Base-by-base conservation (phyloP, 495 filamentous ascomycete species). In the Bombardia bombarda region DNA sequence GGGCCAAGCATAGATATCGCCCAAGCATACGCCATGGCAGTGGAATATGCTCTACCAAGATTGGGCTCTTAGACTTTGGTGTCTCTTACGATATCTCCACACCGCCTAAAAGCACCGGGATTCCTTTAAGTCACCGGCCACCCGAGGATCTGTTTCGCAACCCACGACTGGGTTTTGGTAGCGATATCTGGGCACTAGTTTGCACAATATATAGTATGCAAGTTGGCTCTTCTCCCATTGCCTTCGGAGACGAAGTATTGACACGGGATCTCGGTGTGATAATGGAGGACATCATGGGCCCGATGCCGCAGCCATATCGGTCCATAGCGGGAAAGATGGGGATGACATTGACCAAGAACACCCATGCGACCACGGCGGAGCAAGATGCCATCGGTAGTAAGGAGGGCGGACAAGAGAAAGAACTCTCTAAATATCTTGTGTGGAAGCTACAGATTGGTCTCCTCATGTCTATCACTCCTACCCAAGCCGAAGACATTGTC, bases 181-280 rank as follows among this genome's bases (percentile, higher is more conserved):
- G 43, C 9, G 58, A 63, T 24, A 28, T 63, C 20, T 63, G 53
- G 56, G 32, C 58, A 1, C 51, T 63, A 3, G 52, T 43, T 3
- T 51, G 50, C 30, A 53, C 49, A 7, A 21, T 63, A 1, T 32
- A 7, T n/a, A 23, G 56, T 19, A 34, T 62, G 14, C 35, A 47
- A 0, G 28, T 36, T 1, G 20, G 21, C 19, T 0, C 0, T 8
- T 6, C 18, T 1, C 50, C 50, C 7, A 47, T 50, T 1, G 22
- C 18, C 4, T 1, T 19, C 1, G 14, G 25, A 1, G 8, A 19
- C 3, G 25, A 39, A 3, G 0, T 45, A 14, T 39, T 7, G 16
- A 14, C 10, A 26, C n/a, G 2, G 17, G 14, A 20, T 0, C n/a
- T 10, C 2, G 2, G 51, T 9, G 1, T 18, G 7, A 22, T 38